Percentiles rank a stretch among this genome's conserved stretches.
Conservation (phyloP, 805 yeast genomes). For the Pichia scutulata region DNA sequence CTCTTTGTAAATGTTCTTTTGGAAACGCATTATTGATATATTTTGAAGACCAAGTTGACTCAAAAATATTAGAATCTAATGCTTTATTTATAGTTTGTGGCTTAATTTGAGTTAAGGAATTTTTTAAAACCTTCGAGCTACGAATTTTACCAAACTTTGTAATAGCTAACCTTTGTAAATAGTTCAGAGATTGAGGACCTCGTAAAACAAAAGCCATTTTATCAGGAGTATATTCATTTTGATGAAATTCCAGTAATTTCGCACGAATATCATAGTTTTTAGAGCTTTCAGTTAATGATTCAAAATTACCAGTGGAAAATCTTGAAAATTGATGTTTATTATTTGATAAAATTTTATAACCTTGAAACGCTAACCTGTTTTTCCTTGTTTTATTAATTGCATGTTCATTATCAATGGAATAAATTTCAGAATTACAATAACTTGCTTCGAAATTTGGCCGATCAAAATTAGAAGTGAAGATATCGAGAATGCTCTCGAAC, state of each 20-base stretch:
- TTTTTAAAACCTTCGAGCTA: background rate
- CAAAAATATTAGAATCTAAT: constrained; percentile 6
- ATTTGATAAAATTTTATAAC: constrained; percentile 43
- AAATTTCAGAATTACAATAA: constrained; percentile 42
- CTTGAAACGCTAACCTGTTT: constrained; percentile 51
- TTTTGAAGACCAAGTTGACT: constrained; percentile 17
- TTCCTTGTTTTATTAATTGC: constrained; percentile 37
- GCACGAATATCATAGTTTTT: constrained; percentile 31
- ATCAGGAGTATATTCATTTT: constrained; percentile 34
- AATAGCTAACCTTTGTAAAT: constrained; percentile 44
- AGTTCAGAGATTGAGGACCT: constrained; percentile 60
- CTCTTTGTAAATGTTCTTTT: constrained; percentile 14
- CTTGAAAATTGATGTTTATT: constrained; percentile 45
- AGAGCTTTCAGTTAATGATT: constrained; percentile 36
- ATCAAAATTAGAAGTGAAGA: constrained; percentile 45
- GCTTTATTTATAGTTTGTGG: background rate
- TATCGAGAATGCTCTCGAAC: constrained; percentile 38
- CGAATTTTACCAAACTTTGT: constrained; percentile 34
- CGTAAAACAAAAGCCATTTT: constrained; percentile 52
- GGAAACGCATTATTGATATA: constrained; percentile 22
- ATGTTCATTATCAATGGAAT: constrained; percentile 64
- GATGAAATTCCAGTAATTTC: constrained; percentile 33
- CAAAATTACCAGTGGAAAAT: constrained; percentile 57
- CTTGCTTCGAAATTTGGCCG: constrained; percentile 41
- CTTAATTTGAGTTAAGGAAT: background rate